Conservation (phyloP, 2,329 filamentous ascomycete species). For the Diaporthe longicolla region DNA sequence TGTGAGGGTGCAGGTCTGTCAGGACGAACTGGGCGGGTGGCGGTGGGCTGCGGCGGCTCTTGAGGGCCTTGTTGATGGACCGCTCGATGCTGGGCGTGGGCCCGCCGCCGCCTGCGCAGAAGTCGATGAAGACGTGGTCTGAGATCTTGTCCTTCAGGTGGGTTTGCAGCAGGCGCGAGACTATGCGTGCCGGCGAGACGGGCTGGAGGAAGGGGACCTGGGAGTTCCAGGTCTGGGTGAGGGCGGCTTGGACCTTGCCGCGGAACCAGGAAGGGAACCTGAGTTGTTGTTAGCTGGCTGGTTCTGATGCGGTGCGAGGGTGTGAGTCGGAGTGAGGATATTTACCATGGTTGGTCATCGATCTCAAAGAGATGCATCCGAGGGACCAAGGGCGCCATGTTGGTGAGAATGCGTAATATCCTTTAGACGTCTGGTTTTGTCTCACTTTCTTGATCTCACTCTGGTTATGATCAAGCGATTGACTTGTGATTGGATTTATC, state of each 20-base stretch:
- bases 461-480: neutral
- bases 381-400: conserved; percentile 66
- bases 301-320: neutral
- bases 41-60: too few species aligned
- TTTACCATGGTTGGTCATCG: conserved; percentile 75
- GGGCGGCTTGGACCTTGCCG: conserved; percentile 73
- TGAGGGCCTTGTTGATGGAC: conserved; percentile 62
- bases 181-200: conserved; percentile 71
- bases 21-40: conserved; percentile 70
- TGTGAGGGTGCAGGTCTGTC: conserved; percentile 76
- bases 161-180: conserved; percentile 68
- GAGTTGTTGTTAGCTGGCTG: conserved; percentile 38
- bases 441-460: neutral
- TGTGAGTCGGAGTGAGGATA: conserved; percentile 32
- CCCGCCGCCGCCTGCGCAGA: conserved; percentile 81
- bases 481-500: neutral
- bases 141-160: conserved; percentile 63
- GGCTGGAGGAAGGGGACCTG: conserved; percentile 70
- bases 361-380: conserved; percentile 78
- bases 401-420: conserved; percentile 35
- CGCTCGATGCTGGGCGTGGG: conserved; percentile 76
- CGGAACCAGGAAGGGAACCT: conserved; percentile 79
- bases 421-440: too few species aligned
- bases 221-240: conserved; percentile 75
- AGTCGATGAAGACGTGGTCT: conserved; percentile 78